Evolutionary conservation across 108 stramenopile genomes (phyloP), one percentile per base, ranked within the genome.

Genomic region (Fistulifera pelliculosa): DNA sequence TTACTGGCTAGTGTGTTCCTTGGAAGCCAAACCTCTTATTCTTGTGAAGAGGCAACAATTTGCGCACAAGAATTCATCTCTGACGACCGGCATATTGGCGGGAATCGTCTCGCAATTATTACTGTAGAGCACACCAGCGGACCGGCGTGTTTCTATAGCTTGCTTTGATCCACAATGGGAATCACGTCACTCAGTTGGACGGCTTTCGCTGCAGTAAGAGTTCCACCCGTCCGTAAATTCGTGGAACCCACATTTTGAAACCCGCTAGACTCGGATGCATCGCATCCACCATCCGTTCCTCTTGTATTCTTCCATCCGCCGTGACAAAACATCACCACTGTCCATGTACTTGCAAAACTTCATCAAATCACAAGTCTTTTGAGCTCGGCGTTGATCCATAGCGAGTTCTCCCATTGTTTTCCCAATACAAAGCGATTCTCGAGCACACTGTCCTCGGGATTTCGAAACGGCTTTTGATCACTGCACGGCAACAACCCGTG

Each of bases 401-500:
- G 51, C 26, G 65, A 66, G 24, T 65, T 47, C 17, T 47, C 27
- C 71, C 71, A 72, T 55, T 49, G 38, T 38, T 21, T 15, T 11
- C 47, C 49, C 64, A 27, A 31, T 24, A 7, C 17, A 13, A 13
- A 16, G 15, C 38, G 11, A 16, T 27, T 26, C 10, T 42, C 22
- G 6, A 35, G 31, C 8, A 6, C 31, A 35, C 8, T 17, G 18
- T 10, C 2, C 2, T 39, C 43, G 53, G 38, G 26, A 58, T 7
- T 8, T 52, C 25, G 51, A 8, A 35, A 35, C 3, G 31, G 31
- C 31, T 35, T 14, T 41, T 40, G 39, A 24, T 54, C 47, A 56
- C 42, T 55, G 44, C 21, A 35, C 71, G 48, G 83, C 38, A 85
- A 59, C 31, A 85, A 22, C 7, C 71, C 71, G 51, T 85, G 75